Conservation (phyloP, 108 stramenopile species). For the Fistulifera pelliculosa region DNA sequence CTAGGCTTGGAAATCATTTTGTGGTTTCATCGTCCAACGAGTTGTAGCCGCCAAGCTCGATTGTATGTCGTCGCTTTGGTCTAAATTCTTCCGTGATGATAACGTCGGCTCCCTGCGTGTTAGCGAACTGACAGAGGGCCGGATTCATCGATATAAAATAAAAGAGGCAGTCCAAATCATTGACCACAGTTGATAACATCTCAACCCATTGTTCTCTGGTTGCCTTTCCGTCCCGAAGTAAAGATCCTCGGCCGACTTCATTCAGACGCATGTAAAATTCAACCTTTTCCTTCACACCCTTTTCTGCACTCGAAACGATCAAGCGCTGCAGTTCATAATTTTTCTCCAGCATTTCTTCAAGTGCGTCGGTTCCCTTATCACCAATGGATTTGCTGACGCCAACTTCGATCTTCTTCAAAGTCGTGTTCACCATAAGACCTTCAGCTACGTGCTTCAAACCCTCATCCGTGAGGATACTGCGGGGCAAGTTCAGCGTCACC, state of each 20-base stretch:
- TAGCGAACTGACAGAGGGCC: slow-evolving; percentile 3
- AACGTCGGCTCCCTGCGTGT: slow-evolving; percentile 4
- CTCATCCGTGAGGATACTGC: slow-evolving; percentile 5
- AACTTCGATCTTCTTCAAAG: slow-evolving; percentile 8
- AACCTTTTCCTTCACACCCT: background rate
- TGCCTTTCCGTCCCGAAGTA: slow-evolving; percentile 4
- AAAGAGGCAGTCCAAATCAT: slow-evolving; percentile 11
- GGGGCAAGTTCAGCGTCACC: slow-evolving; percentile 2
- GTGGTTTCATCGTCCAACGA: background rate
- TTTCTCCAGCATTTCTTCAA: slow-evolving; percentile 7
- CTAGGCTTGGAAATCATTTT: no score
- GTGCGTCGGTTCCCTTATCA: background rate
- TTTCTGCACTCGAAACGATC: background rate
- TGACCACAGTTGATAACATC: background rate
- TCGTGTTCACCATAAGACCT: slow-evolving; percentile 6
- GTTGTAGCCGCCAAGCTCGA: background rate
- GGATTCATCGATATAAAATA: slow-evolving; percentile 8
- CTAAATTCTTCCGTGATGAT: slow-evolving; percentile 7
- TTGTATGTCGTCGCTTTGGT: slow-evolving; percentile 4
- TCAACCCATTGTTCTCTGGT: slow-evolving; percentile 11
- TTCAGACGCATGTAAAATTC: slow-evolving; percentile 10
- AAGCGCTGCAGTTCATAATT: slow-evolving; percentile 6
- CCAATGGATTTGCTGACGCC: slow-evolving; percentile 5
- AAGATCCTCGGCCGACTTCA: slow-evolving; percentile 5
- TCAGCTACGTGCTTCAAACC: slow-evolving; percentile 3